phyloP scores from a whole-genome alignment of 1,284 basidiomycete species.

The Puccinia coronata region DNA sequence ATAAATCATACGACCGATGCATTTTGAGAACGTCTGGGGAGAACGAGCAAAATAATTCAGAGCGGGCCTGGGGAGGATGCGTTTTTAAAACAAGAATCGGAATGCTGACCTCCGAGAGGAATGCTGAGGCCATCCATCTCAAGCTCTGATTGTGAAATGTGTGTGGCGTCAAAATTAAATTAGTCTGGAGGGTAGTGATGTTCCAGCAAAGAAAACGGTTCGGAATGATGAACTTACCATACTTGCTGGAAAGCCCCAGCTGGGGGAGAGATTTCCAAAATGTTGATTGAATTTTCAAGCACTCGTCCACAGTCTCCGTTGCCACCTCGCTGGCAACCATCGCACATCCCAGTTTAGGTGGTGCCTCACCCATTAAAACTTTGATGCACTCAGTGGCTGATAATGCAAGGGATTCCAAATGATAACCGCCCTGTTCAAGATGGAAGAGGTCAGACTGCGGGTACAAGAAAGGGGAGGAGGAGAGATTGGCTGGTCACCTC shows the following conservation, averaged over 20 bases:
- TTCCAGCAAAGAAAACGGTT: slow-evolving; percentile 37
- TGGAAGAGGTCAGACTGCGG: slow-evolving; percentile 38
- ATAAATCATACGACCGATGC: slow-evolving; percentile 77
- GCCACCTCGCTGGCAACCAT: slow-evolving; percentile 73
- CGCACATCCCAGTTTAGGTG: slow-evolving; percentile 67
- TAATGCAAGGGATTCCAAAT: slow-evolving; percentile 80
- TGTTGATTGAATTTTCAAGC: slow-evolving; percentile 79
- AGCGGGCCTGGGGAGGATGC: neutral
- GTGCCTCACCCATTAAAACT: slow-evolving; percentile 80
- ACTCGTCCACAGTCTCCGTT: slow-evolving; percentile 82
- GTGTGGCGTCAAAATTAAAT: neutral
- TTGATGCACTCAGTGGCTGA: slow-evolving; percentile 84
- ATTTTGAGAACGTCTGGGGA: slow-evolving; percentile 73
- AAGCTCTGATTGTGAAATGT: slow-evolving; percentile 50
- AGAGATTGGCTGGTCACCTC: slow-evolving; percentile 66
- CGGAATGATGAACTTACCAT: slow-evolving; percentile 50
- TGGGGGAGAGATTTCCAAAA: slow-evolving; percentile 86
- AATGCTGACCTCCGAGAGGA: slow-evolving; percentile 51
- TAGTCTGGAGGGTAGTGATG: neutral
- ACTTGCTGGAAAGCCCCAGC: slow-evolving; percentile 54
- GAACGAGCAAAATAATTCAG: neutral
- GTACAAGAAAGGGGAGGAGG: neutral
- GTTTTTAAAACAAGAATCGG: neutral
- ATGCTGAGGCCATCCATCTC: slow-evolving; percentile 53
- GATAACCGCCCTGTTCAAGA: slow-evolving; percentile 80